Evolutionary conservation across 83 land plant species (phyloP).

Genomic region (Picea engelmannii): DNA sequence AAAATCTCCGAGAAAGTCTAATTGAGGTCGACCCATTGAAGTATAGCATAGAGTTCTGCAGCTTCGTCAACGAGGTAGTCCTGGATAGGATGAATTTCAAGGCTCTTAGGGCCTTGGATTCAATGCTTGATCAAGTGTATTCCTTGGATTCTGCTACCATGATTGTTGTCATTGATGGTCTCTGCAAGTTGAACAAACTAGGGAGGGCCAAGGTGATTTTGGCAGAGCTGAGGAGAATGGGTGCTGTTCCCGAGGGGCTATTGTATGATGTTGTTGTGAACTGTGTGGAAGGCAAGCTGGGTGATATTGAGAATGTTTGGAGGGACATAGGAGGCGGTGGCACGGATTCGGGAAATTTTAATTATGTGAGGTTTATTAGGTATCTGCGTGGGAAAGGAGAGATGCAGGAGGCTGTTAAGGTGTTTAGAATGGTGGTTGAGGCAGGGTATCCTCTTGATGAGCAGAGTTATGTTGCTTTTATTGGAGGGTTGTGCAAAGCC

Average conservation of each 20-base stretch:
- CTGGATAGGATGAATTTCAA: slow-evolving; percentile 9
- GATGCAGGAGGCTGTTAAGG: slow-evolving; percentile 12
- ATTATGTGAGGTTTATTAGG: slow-evolving; percentile 17
- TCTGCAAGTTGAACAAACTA: slow-evolving; percentile 22
- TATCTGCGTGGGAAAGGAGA: slow-evolving; percentile 17
- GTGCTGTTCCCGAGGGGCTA: slow-evolving; percentile 9
- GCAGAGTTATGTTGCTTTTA: slow-evolving; percentile 21
- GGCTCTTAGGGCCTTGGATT: slow-evolving; percentile 12
- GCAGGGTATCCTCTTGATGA: slow-evolving; percentile 3
- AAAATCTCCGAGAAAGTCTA: no score
- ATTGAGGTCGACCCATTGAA: no score
- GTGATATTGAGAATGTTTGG: slow-evolving; percentile 23
- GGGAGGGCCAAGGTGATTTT: slow-evolving; percentile 18
- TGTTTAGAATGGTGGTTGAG: slow-evolving; percentile 12
- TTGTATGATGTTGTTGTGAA: slow-evolving; percentile 24
- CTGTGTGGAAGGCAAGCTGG: slow-evolving; percentile 18
- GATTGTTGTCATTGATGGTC: slow-evolving; percentile 20
- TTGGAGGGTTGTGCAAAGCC: slow-evolving; percentile 23
- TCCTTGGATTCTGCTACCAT: slow-evolving; percentile 20
- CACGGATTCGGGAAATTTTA: neutral
- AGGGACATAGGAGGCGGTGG: neutral
- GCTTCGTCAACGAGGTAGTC: no score
- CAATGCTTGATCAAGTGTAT: slow-evolving; percentile 7
- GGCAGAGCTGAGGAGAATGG: slow-evolving; percentile 3
- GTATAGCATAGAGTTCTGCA: no score